Conservation (phyloP, 345 rosid species). For the Eutrema japonicum region DNA sequence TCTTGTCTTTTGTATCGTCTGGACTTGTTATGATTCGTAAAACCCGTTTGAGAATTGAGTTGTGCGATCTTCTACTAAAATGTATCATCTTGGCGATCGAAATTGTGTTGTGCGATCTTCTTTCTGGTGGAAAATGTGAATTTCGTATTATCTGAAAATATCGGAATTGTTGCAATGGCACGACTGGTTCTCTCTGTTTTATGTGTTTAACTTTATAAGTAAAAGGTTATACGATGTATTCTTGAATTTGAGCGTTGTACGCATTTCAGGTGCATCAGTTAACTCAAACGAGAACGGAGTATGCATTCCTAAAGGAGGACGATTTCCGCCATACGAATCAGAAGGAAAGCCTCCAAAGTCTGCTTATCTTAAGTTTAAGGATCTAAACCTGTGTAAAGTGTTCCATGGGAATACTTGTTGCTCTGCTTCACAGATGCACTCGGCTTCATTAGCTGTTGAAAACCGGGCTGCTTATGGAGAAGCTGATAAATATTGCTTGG, state of each 20-base stretch:
- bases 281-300: constrained; percentile 43
- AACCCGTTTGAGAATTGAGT: neutral
- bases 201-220: neutral
- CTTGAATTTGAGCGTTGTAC: neutral
- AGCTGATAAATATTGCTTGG: constrained; percentile 64
- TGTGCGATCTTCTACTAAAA: no score
- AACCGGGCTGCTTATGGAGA: constrained; percentile 70
- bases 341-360: constrained; percentile 67
- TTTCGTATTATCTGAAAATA: neutral
- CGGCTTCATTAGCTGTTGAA: constrained; percentile 63
- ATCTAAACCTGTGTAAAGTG: constrained; percentile 68
- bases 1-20: neutral
- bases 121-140: neutral
- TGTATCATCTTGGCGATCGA: neutral
- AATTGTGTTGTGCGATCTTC: neutral
- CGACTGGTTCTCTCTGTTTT: neutral
- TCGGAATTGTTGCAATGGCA: neutral
- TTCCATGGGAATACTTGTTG: constrained; percentile 74
- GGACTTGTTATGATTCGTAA: neutral
- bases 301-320: constrained; percentile 74
- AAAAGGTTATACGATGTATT: neutral
- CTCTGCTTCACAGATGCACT: constrained; percentile 67
- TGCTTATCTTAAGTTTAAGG: constrained; percentile 58
- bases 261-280: constrained; percentile 35
- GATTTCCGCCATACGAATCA: constrained; percentile 57